Evolutionary conservation across 345 rosid genomes (phyloP), one percentile per base, ranked within the genome.

Genomic region (Orychophragmus violaceus): DNA sequence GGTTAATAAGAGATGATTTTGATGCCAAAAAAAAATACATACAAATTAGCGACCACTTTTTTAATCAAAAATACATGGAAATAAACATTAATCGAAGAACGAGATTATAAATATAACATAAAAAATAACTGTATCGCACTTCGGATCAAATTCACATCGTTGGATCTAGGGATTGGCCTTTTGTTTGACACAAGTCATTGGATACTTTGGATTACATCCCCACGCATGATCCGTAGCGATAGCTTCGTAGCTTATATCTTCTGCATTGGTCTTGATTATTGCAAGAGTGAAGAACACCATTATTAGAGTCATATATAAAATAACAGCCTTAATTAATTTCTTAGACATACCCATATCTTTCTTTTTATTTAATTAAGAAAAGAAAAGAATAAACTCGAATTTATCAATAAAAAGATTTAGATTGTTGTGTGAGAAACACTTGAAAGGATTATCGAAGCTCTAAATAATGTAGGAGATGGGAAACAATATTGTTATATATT

Each of bases 171-270:
- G n/a, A 49, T 64, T 71, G 52, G 41, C 70, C 4, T 0, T 28
- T 5, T 46, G 2, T 64, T 10, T 64, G 8, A 6, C 4, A 48
- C 70, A 71, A 18, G 2, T 1, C 2, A 0, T 6, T 18, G 32
- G 75, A 63, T 14, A 46, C 64, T 45, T 63, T 45, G 51, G 69
- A 35, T 4, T 46, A 35, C 75, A 71, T 55, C 70, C 75, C 55
- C 62, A 53, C 32, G 63, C 49, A 33, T 54, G 62, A 54, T 70
- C 63, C 32, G 3, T 6, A 13, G 0, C 3, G 4, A 70, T 35
- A 54, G 63, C 57, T 16, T 17, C 2, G 24, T 71, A 63, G 42
- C 32, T 71, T 18, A 63, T 63, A 33, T 33, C 51, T 25, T 71
- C 51, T 27, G 76, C 76, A 19, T 71, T 63, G 50, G 51, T 27